Percentiles rank a stretch among this genome's conserved stretches.
Conservation (phyloP, 306 rosid genomes). For the Clitoria ternatea region DNA sequence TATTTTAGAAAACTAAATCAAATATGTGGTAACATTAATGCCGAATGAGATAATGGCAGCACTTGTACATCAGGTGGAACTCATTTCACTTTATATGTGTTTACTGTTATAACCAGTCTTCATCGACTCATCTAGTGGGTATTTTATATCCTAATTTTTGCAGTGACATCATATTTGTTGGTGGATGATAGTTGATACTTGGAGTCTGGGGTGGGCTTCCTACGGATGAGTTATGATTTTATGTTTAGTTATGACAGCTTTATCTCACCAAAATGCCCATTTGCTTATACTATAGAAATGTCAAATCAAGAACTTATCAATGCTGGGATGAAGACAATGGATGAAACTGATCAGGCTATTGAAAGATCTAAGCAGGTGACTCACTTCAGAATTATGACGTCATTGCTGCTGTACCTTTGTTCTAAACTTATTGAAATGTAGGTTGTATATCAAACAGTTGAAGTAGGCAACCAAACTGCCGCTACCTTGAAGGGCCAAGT, state of each 20-base stretch:
- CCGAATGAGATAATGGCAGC: background rate
- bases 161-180: background rate
- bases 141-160: background rate
- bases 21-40: too few species aligned
- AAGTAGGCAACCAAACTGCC: slow-evolving; percentile 97
- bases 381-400: slow-evolving; percentile 6
- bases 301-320: slow-evolving; percentile 88
- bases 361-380: slow-evolving; percentile 82
- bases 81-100: background rate
- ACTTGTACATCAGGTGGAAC: background rate
- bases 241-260: background rate
- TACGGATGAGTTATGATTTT: background rate
- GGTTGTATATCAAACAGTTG: slow-evolving; percentile 92
- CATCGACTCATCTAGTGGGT: background rate
- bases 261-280: slow-evolving; percentile 21
- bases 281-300: slow-evolving; percentile 63
- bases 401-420: slow-evolving; percentile 5
- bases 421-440: slow-evolving; percentile 34
- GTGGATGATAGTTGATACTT: background rate
- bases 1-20: too few species aligned
- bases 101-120: background rate
- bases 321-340: slow-evolving; percentile 83
- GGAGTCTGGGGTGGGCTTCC: background rate
- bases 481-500: slow-evolving; percentile 89
- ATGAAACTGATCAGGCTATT: slow-evolving; percentile 96